phyloP scores from a whole-genome alignment of 352 stramenopile species.

The Phytophthora parvispora region DNA sequence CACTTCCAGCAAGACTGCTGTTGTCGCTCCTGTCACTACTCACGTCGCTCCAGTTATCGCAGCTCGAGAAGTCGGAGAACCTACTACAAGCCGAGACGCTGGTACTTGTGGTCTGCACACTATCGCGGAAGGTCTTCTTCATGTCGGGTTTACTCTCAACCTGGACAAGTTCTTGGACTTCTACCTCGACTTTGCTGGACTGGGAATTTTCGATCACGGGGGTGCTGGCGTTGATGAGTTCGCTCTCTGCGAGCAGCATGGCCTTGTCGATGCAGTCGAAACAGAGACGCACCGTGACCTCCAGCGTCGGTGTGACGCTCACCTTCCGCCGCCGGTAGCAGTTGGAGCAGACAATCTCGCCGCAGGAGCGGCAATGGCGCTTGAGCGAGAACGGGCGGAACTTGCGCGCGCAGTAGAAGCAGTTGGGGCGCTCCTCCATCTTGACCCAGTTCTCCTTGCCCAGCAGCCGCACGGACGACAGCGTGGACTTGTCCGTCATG shows the following conservation, averaged over 20 bases:
- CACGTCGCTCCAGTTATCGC: conserved; percentile 44
- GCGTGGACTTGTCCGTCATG: conserved; percentile 64
- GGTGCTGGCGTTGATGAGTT: conserved; percentile 10
- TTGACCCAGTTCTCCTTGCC: conserved; percentile 84
- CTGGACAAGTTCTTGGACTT: conserved; percentile 16
- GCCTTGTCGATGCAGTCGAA: conserved; percentile 86
- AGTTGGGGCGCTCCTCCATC: conserved; percentile 71
- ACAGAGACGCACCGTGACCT: conserved; percentile 69
- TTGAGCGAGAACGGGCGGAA: conserved; percentile 84
- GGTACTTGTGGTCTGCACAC: conserved; percentile 40
- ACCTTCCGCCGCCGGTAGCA: conserved; percentile 79
- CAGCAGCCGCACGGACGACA: conserved; percentile 55
- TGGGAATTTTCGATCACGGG: conserved; percentile 17
- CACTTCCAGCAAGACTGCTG: conserved; percentile 36
- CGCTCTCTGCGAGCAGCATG: conserved; percentile 41
- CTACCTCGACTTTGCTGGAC: conserved; percentile 4
- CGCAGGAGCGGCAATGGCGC: conserved; percentile 85
- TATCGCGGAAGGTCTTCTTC: conserved; percentile 44
- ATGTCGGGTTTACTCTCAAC: conserved; percentile 10
- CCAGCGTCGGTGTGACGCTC: conserved; percentile 36
- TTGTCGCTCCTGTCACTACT: conserved; percentile 44
- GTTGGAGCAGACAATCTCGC: conserved; percentile 80
- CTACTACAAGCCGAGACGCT: conserved; percentile 47
- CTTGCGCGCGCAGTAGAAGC: conserved; percentile 83
- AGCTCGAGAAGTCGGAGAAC: conserved; percentile 53